phyloP scores from a whole-genome alignment of 495 filamentous ascomycete species.

The Choiromyces venosus region DNA sequence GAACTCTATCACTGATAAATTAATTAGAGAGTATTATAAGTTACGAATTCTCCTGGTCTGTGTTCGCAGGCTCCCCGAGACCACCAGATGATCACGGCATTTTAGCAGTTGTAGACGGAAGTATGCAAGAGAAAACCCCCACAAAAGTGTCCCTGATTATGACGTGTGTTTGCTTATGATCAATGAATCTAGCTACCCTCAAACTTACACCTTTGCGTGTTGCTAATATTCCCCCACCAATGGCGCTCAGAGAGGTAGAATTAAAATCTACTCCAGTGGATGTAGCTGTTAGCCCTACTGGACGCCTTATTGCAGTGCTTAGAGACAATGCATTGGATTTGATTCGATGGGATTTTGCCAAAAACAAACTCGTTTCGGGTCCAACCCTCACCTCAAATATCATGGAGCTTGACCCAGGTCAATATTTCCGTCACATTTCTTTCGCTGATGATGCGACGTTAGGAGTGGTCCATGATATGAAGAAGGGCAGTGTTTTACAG shows the following conservation, averaged over 20 bases:
- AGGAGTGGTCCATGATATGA: slow-evolving; percentile 22
- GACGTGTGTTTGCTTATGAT: not conserved
- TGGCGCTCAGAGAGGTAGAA: slow-evolving; percentile 71
- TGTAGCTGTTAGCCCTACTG: slow-evolving; percentile 63
- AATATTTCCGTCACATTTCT: slow-evolving; percentile 39
- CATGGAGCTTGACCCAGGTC: slow-evolving; percentile 44
- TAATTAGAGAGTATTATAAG: slow-evolving; percentile 51
- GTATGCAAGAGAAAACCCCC: slow-evolving; percentile 44
- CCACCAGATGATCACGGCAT: slow-evolving; percentile 74
- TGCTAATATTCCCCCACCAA: slow-evolving; percentile 85
- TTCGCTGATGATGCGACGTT: slow-evolving; percentile 38
- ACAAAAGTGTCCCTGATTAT: not conserved
- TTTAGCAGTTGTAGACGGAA: slow-evolving; percentile 83
- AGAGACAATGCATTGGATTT: slow-evolving; percentile 58
- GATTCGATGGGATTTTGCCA: slow-evolving; percentile 57
- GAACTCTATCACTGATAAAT: slow-evolving; percentile 27
- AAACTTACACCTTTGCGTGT: slow-evolving; percentile 80
- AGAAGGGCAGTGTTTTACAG: slow-evolving; percentile 26
- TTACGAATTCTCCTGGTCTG: slow-evolving; percentile 63
- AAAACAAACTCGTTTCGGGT: slow-evolving; percentile 47
- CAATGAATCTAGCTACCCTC: slow-evolving; percentile 50
- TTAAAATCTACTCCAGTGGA: slow-evolving; percentile 62
- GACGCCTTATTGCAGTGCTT: slow-evolving; percentile 65
- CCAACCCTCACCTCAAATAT: slow-evolving; percentile 50
- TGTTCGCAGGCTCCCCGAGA: slow-evolving; percentile 60